Evolutionary conservation across 2,329 filamentous ascomycete genomes (phyloP), one percentile per base, ranked within the genome.

Genomic region (Neopestalotiopsis clavispora): DNA sequence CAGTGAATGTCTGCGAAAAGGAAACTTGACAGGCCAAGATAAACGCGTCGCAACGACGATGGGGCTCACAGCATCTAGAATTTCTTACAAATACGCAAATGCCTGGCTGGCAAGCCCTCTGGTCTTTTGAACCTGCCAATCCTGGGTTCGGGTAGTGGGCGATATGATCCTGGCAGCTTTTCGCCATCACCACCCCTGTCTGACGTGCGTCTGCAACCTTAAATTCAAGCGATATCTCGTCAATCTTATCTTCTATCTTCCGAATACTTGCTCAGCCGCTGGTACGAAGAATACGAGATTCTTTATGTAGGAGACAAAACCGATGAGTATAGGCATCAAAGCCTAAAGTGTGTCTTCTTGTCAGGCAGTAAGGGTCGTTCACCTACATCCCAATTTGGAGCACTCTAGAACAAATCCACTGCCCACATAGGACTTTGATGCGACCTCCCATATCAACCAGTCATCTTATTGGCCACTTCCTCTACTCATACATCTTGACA

Each of bases 161-260:
- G 34, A 52, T 64, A 45, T 14, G 38, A 30, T 32, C 61, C 61
- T 32, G 20, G 42, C 61, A 20, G 61, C 61, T 10, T 38, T 32
- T 64, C 61, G 42, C 61, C 61, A 64, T 52, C 61, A 20, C 40
- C 61, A 64, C 61, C 61, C 61, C 61, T 64, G 59, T 62, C 32
- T 34, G 59, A 40, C 59, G 32, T 62, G 45, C 45, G 45, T 52
- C 45, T 52, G 45, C 45, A 52, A 52, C 45, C 45, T 52, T 52
- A 52, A 52, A 52, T 52, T 52, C 45, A n/a, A 10, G 17, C n/a
- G 45, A 38, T 13, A n/a, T 30, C 59, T 34, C 34, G 59, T 62
- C 14, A 62, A 62, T 34, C 59, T 62, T 62, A 62, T 62, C 34
- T 40, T 62, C 7, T 23, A 59, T n/a, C 34, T 38, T 9, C n/a